A percentile compares a stretch with the other conserved stretches of the same genome.
Conservation (phyloP, 371 early-diverging fungal genomes). For the Rhizopus delemar region DNA sequence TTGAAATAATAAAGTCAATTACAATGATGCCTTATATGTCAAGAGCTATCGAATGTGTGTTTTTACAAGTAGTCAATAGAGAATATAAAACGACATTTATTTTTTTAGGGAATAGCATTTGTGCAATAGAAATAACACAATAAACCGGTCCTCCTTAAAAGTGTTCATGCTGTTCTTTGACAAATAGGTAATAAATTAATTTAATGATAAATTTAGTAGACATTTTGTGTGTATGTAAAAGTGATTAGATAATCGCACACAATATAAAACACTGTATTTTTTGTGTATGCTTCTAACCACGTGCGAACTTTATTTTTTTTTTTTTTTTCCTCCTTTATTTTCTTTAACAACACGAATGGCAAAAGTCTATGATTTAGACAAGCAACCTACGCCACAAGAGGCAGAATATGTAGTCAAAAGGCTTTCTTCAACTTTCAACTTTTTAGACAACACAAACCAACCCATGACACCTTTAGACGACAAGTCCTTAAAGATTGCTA, state of each 20-base stretch:
- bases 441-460: slow-evolving; percentile 23
- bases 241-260: background rate
- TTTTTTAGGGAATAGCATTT: too few relatives aligned
- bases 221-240: background rate
- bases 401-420: slow-evolving; percentile 45
- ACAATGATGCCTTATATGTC: too few relatives aligned
- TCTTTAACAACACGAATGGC: slow-evolving; percentile 10
- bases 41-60: too few relatives aligned
- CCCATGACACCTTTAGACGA: slow-evolving; percentile 50
- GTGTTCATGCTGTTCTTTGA: too few relatives aligned
- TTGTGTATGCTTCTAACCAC: background rate
- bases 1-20: too few relatives aligned
- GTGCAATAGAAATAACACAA: too few relatives aligned
- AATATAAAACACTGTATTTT: too few relatives aligned
- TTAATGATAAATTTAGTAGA: too few relatives aligned
- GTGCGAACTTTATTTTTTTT: background rate
- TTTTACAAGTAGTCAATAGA: too few relatives aligned
- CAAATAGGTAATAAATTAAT: too few relatives aligned
- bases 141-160: too few relatives aligned
- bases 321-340: background rate
- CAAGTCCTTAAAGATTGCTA: slow-evolving; percentile 60
- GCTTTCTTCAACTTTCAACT: slow-evolving; percentile 36
- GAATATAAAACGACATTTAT: too few relatives aligned
- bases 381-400: slow-evolving; percentile 43
- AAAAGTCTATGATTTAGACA: slow-evolving; percentile 32